Percentiles rank a stretch among this genome's conserved stretches.
Evolutionary conservation across 1,284 basidiomycete genomes (phyloP).

Genomic region (Volvariella volvacea): DNA sequence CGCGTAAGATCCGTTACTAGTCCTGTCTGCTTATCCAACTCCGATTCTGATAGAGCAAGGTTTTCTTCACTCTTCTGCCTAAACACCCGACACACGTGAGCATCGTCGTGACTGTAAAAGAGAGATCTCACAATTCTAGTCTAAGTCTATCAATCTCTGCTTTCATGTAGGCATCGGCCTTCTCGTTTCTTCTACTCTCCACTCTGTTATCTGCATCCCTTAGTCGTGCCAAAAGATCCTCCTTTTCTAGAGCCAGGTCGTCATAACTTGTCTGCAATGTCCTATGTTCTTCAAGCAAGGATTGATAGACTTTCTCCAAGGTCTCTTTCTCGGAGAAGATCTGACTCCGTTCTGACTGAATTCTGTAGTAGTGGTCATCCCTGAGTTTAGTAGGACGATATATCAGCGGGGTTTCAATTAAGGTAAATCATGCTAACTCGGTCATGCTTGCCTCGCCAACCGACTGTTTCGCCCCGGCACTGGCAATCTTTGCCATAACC

Average conservation of each 20-base stretch:
- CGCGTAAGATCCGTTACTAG: constrained; percentile 68
- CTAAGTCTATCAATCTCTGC: constrained; percentile 78
- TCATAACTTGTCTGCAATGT: constrained; percentile 65
- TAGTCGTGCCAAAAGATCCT: constrained; percentile 56
- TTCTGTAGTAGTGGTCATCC: constrained; percentile 80
- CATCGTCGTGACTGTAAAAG: neutral
- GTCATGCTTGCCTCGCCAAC: constrained; percentile 59
- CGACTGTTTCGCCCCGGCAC: constrained; percentile 34
- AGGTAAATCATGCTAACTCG: constrained; percentile 44
- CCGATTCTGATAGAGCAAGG: constrained; percentile 70
- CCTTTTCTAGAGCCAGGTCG: constrained; percentile 65
- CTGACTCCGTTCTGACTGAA: constrained; percentile 73
- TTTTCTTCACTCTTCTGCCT: constrained; percentile 88
- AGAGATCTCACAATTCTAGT: constrained; percentile 63
- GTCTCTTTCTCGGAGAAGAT: constrained; percentile 75
- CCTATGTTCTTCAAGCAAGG: constrained; percentile 73
- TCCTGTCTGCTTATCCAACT: constrained; percentile 70
- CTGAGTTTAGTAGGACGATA: constrained; percentile 28
- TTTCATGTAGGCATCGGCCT: constrained; percentile 63
- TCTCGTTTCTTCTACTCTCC: constrained; percentile 56
- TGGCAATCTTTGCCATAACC: constrained; percentile 69
- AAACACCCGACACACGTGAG: constrained; percentile 9
- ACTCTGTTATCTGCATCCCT: constrained; percentile 50
- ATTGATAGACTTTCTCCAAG: constrained; percentile 71
- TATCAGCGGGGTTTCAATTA: constrained; percentile 1